phyloP scores from a whole-genome alignment of 2,329 filamentous ascomycete genomes.

The Torrubiellomyces zombiae region DNA sequence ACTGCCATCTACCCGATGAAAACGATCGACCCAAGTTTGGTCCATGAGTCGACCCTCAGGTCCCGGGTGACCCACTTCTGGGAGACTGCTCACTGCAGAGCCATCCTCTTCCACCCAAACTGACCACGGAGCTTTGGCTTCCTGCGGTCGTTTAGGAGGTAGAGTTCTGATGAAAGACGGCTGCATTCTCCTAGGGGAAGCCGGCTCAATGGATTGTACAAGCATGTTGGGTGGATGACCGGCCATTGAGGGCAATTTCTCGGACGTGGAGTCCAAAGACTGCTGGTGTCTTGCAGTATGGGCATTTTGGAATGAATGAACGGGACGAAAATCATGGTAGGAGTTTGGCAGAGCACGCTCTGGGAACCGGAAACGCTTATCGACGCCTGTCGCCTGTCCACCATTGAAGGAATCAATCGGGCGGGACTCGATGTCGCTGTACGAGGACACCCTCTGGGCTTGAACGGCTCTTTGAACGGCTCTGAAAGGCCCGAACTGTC shows the following conservation, averaged over 20 bases:
- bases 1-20: no score
- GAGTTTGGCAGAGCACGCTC: constrained; percentile 3
- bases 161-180: constrained; percentile 18
- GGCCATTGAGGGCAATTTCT: constrained; percentile 5
- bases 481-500: constrained; percentile 1
- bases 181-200: constrained; percentile 18
- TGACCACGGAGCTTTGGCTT: constrained; percentile 7
- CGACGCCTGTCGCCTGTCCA: no score
- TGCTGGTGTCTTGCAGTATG: constrained; percentile 1
- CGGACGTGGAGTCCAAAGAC: constrained; percentile 5
- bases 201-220: constrained; percentile 29
- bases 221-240: constrained; percentile 22
- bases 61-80: constrained; percentile 1
- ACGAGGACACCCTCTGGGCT: neutral
- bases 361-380: constrained; percentile 3
- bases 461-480: constrained; percentile 3
- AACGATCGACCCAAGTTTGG: no score
- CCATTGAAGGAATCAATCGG: constrained; percentile 1
- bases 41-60: constrained; percentile 5
- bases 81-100: constrained; percentile 6
- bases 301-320: constrained; percentile 1
- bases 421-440: constrained; percentile 3
- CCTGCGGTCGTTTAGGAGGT: constrained; percentile 12
- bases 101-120: constrained; percentile 3
- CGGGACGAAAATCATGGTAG: constrained; percentile 1